Evolutionary conservation across 2,329 filamentous ascomycete species (phyloP).

Genomic region (Macrophomina phaseolina): DNA sequence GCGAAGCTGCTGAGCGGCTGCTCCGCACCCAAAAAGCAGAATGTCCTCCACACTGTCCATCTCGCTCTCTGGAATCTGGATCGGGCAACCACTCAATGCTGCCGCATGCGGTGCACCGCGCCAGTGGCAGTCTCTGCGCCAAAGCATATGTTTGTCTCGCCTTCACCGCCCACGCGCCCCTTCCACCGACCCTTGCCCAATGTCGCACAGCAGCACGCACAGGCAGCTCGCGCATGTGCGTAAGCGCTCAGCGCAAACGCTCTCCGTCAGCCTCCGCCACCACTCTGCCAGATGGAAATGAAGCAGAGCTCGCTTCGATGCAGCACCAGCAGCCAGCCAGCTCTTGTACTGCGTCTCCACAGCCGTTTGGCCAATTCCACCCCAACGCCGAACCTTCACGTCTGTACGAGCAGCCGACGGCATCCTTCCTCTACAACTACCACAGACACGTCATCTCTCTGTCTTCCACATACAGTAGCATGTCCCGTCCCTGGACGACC

Average conservation of each 20-base stretch:
- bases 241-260: slow-evolving; percentile 7
- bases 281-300: not conserved
- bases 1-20: not conserved
- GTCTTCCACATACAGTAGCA: not conserved
- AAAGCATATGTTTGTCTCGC: slow-evolving; percentile 1
- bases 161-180: slow-evolving; percentile 18
- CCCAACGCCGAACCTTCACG: not conserved
- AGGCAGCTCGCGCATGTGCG: slow-evolving; percentile 2
- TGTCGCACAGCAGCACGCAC: slow-evolving; percentile 19
- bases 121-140: not conserved
- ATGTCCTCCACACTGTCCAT: not conserved
- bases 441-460: not conserved
- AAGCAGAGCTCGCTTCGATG: not conserved
- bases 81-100: not conserved
- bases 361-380: not conserved
- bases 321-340: not conserved
- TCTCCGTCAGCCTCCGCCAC: not conserved
- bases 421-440: not conserved
- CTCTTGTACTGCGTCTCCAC: not conserved
- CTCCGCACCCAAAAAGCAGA: not conserved
- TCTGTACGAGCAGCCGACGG: not conserved
- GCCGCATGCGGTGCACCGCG: not conserved
- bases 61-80: not conserved
- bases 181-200: slow-evolving; percentile 19
- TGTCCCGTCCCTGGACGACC: not conserved